phyloP scores from a whole-genome alignment of 2,329 filamentous ascomycete species.

The Davidsoniella eucalypti region DNA sequence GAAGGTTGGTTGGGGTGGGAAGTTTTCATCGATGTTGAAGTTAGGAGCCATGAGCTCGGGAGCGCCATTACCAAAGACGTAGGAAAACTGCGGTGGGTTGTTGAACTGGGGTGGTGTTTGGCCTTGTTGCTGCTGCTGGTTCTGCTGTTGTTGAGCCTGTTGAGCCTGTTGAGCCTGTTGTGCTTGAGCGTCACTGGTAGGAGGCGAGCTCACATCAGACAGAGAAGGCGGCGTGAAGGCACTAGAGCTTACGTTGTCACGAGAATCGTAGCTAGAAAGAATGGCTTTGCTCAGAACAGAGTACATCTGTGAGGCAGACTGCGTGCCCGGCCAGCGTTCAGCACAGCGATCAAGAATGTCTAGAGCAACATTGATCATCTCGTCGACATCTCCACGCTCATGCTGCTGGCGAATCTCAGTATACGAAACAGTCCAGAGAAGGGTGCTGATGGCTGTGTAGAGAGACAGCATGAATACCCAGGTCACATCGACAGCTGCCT shows the following conservation, averaged over 20 bases:
- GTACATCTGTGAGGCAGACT: conserved; percentile 71
- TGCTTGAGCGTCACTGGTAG: conserved; percentile 23
- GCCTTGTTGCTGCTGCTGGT: conserved; percentile 6
- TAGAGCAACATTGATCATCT: conserved; percentile 56
- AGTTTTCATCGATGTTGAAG: conserved; percentile 7
- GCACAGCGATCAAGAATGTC: conserved; percentile 66
- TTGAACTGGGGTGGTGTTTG: background rate
- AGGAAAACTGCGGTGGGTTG: conserved; percentile 8
- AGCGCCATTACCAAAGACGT: conserved; percentile 10
- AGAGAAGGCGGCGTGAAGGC: conserved; percentile 31
- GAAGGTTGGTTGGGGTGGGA: conserved; percentile 33
- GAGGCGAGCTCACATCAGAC: conserved; percentile 31
- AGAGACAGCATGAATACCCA: conserved; percentile 86
- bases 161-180: conserved; percentile 13
- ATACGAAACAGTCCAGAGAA: conserved; percentile 85
- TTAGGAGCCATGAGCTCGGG: conserved; percentile 4
- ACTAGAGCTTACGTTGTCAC: conserved; percentile 23
- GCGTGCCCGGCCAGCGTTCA: conserved; percentile 81
- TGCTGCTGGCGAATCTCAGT: conserved; percentile 62
- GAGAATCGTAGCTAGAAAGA: conserved; percentile 67
- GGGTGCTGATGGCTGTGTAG: conserved; percentile 81
- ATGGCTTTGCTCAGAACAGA: conserved; percentile 72
- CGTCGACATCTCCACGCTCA: conserved; percentile 56
- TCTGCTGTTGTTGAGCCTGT: conserved; percentile 7
- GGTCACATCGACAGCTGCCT: conserved; percentile 63